Evolutionary conservation across 495 filamentous ascomycete genomes (phyloP).

Genomic region (Pyronema omphalodes): DNA sequence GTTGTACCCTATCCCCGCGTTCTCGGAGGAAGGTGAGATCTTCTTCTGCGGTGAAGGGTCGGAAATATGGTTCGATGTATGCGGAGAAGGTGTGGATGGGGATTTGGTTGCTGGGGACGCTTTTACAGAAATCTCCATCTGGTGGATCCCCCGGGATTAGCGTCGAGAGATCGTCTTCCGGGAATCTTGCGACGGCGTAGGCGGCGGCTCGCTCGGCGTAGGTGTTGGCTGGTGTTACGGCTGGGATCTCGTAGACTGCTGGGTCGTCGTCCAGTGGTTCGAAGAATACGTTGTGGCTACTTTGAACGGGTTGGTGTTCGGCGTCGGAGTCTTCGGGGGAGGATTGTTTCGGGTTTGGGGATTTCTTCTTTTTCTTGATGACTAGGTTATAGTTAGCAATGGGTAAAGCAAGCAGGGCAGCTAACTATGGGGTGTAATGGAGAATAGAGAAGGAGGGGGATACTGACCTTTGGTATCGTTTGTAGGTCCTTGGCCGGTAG

Average conservation of each 20-base stretch:
- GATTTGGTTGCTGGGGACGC: constrained; percentile 89
- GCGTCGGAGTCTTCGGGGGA: constrained; percentile 37
- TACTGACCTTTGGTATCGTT: neutral
- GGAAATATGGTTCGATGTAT: constrained; percentile 80
- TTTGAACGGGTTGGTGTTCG: constrained; percentile 60
- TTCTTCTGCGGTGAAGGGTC: constrained; percentile 66
- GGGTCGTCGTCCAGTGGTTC: constrained; percentile 86
- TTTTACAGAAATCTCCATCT: constrained; percentile 84
- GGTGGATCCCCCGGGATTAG: constrained; percentile 60
- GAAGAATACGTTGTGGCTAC: constrained; percentile 45
- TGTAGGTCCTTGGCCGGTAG: constrained; percentile 39
- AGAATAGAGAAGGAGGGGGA: neutral
- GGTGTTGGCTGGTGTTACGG: constrained; percentile 49
- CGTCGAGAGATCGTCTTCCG: constrained; percentile 56
- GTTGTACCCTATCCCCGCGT: constrained; percentile 59
- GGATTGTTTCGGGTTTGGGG: constrained; percentile 33
- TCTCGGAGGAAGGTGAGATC: constrained; percentile 88
- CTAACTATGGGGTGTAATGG: no score
- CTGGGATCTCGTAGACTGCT: constrained; percentile 81
- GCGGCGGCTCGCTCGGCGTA: constrained; percentile 70
- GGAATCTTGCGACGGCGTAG: constrained; percentile 71
- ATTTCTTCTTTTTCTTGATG: constrained; percentile 32
- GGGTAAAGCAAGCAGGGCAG: constrained; percentile 16
- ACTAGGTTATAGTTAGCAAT: constrained; percentile 24
- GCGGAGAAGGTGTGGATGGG: constrained; percentile 72